Conservation (phyloP, 495 filamentous ascomycete genomes). For the Penicillium canescens region DNA sequence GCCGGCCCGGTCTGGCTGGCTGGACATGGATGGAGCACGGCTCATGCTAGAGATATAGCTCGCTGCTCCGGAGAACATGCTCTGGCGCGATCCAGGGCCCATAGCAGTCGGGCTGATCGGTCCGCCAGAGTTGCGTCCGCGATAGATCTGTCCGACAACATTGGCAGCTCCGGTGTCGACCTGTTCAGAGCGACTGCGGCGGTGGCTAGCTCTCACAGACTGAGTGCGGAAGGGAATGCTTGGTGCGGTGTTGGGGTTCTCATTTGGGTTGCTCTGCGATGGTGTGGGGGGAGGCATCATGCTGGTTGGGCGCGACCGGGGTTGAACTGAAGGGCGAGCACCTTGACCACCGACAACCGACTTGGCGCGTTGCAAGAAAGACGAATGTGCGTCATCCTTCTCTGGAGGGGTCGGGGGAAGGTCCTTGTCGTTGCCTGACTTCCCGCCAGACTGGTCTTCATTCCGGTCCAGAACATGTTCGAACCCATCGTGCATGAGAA, state of each 20-base stretch:
- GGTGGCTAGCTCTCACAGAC: conserved; percentile 59
- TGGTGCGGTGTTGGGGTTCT: conserved; percentile 79
- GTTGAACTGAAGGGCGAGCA: conserved; percentile 36
- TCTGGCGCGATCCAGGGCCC: conserved; percentile 46
- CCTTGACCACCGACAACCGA: conserved; percentile 58
- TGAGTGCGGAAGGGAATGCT: conserved; percentile 76
- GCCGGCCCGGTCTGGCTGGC: conserved; percentile 41
- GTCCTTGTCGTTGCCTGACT: conserved; percentile 68
- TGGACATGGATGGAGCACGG: conserved; percentile 48
- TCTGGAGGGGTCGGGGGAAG: conserved; percentile 76
- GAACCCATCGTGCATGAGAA: conserved; percentile 91
- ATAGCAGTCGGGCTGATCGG: conserved; percentile 52
- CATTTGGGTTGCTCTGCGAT: conserved; percentile 45
- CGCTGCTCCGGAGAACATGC: conserved; percentile 42
- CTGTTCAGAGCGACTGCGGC: conserved; percentile 71
- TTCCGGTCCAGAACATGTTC: conserved; percentile 74
- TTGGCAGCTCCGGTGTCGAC: conserved; percentile 59
- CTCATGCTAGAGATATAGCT: conserved; percentile 46
- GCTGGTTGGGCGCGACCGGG: conserved; percentile 63
- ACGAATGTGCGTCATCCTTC: conserved; percentile 52
- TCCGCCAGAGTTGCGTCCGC: conserved; percentile 60
- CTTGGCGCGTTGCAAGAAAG: conserved; percentile 77
- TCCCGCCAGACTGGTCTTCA: conserved; percentile 56
- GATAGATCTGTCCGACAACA: conserved; percentile 84
- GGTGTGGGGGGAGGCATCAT: conserved; percentile 53